These are phyloP conservation scores for Hawksworthiomyces lignivorus DNA, from an alignment of 2,329 filamentous ascomycete genomes.

Conservation along the genomic window DNA sequence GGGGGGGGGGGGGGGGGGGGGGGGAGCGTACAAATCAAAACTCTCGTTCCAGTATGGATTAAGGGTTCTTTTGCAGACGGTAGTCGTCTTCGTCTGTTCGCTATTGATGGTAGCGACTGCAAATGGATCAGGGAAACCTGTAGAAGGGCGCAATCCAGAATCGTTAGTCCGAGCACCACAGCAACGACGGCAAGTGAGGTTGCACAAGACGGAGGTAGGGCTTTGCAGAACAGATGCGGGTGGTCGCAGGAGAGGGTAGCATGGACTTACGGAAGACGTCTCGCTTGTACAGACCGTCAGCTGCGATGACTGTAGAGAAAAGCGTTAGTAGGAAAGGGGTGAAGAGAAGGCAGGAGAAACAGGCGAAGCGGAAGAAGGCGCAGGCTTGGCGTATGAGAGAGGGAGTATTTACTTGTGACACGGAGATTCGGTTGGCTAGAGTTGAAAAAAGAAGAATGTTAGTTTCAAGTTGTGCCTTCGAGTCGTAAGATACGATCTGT, in stretches of 20 bases:
- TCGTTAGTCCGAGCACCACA: too few species aligned
- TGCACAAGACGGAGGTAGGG: too few species aligned
- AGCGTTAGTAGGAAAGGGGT: conserved; percentile 13
- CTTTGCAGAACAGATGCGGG: too few species aligned
- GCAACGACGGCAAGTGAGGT: too few species aligned
- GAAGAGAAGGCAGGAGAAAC: conserved; percentile 28
- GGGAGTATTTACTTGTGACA: conserved; percentile 68
- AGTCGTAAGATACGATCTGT: too few species aligned
- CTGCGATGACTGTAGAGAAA: conserved; percentile 72
- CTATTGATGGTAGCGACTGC: conserved; percentile 95
- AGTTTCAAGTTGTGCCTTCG: background rate
- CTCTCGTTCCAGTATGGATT: conserved; percentile 99
- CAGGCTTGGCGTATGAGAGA: conserved; percentile 15
- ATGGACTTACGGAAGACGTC: conserved; percentile 87
- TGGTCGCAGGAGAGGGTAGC: too few species aligned
- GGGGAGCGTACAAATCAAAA: conserved; percentile 78
- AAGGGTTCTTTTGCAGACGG: conserved; percentile 91
- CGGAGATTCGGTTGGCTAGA: conserved; percentile 75
- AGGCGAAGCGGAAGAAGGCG: background rate
- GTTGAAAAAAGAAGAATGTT: conserved; percentile 5
- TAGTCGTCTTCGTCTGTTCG: conserved; percentile 97
- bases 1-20: conserved; percentile 5
- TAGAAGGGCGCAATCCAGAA: too few species aligned
- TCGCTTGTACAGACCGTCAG: conserved; percentile 96
- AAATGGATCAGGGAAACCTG: conserved; percentile 96